Percentiles rank a stretch among this genome's conserved stretches.
Conservation (phyloP, 345 rosid genomes). For the Lepidium aucheri region DNA sequence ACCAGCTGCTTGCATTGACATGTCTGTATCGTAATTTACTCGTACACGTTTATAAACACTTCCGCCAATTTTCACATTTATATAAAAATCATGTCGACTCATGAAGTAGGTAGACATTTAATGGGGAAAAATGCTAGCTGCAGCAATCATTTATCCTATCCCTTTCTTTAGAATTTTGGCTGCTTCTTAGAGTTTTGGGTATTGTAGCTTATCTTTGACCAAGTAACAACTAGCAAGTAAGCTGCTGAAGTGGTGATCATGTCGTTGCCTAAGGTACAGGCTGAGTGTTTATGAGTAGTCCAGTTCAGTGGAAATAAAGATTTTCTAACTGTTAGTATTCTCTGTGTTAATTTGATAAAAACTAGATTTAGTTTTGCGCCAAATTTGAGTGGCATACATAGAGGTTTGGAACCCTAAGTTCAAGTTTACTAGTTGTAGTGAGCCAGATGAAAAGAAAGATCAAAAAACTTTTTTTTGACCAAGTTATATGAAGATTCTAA, state of each 20-base stretch:
- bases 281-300: neutral
- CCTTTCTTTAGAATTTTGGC: slow-evolving; percentile 1
- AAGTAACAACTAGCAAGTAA: neutral
- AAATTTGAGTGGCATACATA: neutral
- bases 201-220: neutral
- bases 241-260: neutral
- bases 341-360: neutral
- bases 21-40: slow-evolving; percentile 1
- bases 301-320: neutral
- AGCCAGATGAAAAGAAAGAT: neutral
- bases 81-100: slow-evolving; percentile 2
- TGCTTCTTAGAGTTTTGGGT: neutral
- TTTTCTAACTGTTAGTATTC: neutral
- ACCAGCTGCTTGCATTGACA: slow-evolving; percentile 9
- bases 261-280: neutral
- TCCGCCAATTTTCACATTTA: neutral
- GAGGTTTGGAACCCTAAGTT: neutral
- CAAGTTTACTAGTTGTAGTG: neutral
- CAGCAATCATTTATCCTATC: neutral
- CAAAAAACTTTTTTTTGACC: neutral
- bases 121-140: neutral
- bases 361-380: neutral
- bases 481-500: neutral
- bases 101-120: slow-evolving; percentile 7
- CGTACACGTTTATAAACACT: neutral